These are phyloP conservation scores for Penicillium corylophilum DNA, from an alignment of 2,329 filamentous ascomycete genomes.

Conservation along the genomic window DNA sequence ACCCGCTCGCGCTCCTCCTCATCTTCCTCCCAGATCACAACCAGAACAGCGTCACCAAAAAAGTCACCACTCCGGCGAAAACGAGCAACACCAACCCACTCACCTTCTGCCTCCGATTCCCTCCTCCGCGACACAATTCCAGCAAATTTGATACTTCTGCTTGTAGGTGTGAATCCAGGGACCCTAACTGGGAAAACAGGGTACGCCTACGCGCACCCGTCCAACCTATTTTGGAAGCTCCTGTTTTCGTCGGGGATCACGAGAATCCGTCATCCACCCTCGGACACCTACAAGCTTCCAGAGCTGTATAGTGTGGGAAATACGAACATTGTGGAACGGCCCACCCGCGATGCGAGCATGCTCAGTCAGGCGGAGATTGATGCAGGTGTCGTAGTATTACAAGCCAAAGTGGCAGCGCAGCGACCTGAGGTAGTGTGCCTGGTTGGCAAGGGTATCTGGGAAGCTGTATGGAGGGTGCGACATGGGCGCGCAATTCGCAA, in stretches of 20 bases:
- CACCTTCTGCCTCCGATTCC: neutral
- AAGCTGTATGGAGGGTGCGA: constrained; percentile 74
- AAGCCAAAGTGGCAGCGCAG: constrained; percentile 68
- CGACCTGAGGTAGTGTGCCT: constrained; percentile 74
- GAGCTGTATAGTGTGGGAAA: constrained; percentile 72
- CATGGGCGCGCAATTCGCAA: constrained; percentile 59
- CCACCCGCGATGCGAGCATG: constrained; percentile 75
- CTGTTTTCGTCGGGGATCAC: constrained; percentile 50
- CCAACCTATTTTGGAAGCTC: constrained; percentile 56
- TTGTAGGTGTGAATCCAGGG: constrained; percentile 53
- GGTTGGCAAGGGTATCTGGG: constrained; percentile 87
- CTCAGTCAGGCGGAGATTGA: constrained; percentile 75
- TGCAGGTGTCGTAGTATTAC: constrained; percentile 69
- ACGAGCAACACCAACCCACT: neutral
- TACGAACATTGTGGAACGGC: constrained; percentile 83
- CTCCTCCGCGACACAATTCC: constrained; percentile 47
- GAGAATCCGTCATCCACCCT: constrained; percentile 42
- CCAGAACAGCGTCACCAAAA: neutral
- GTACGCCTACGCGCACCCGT: constrained; percentile 54
- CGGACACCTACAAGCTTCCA: constrained; percentile 60
- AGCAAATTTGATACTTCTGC: constrained; percentile 45
- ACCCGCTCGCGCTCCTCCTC: neutral
- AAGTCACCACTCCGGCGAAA: neutral
- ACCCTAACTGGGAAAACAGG: constrained; percentile 48
- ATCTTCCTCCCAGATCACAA: neutral